phyloP scores from a whole-genome alignment of 108 stramenopile species.

The Tribonema minus region DNA sequence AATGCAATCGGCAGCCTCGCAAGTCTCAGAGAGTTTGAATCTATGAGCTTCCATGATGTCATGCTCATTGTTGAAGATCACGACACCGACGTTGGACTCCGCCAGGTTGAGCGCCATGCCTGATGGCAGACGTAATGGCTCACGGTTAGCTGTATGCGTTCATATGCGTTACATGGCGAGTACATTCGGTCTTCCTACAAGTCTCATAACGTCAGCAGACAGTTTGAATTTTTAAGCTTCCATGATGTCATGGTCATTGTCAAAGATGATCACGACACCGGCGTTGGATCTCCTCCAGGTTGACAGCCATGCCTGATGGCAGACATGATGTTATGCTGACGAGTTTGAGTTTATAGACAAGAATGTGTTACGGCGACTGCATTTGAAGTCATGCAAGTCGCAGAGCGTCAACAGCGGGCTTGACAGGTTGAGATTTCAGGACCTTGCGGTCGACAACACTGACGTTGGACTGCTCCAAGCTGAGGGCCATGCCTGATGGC shows the following conservation, averaged over 20 bases:
- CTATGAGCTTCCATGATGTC: constrained; percentile 97
- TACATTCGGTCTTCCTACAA: constrained; percentile 90
- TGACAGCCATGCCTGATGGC: constrained; percentile 84
- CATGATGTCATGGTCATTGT: constrained; percentile 97
- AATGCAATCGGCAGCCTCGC: too few species aligned
- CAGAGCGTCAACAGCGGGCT: too few species aligned
- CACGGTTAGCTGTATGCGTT: background rate
- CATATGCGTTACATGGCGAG: too few species aligned
- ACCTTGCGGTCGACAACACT: constrained; percentile 99
- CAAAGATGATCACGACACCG: constrained; percentile 99
- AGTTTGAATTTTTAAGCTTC: constrained; percentile 98
- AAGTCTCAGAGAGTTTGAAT: too few species aligned
- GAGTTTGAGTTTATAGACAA: too few species aligned
- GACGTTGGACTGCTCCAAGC: constrained; percentile 99
- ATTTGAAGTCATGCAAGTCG: too few species aligned
- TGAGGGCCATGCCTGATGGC: constrained; percentile 84
- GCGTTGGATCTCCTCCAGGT: constrained; percentile 99
- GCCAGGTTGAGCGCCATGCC: constrained; percentile 99
- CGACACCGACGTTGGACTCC: constrained; percentile 97
- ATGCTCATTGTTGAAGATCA: constrained; percentile 98
- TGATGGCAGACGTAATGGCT: background rate
- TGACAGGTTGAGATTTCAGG: constrained; percentile 94
- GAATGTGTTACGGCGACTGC: too few species aligned
- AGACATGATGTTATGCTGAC: background rate
- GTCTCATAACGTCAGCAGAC: constrained; percentile 97